phyloP scores from a whole-genome alignment of 2,329 filamentous ascomycete genomes.

The Epichloe typhina region DNA sequence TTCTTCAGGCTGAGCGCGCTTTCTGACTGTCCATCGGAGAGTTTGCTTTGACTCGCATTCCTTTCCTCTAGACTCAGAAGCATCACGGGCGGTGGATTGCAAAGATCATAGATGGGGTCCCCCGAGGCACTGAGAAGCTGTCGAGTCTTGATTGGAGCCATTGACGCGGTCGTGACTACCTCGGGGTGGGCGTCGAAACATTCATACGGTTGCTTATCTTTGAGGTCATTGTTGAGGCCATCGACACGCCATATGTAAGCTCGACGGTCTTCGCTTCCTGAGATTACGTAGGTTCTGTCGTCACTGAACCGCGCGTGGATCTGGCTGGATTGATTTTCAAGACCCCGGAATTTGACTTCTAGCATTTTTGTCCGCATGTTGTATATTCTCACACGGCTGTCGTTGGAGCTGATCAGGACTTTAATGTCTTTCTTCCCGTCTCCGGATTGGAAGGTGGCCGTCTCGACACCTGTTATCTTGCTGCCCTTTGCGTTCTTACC shows the following conservation, averaged over 20 bases:
- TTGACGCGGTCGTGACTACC: constrained; percentile 77
- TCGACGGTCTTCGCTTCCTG: constrained; percentile 82
- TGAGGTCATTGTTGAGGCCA: constrained; percentile 44
- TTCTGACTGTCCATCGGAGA: constrained; percentile 25
- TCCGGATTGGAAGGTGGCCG: constrained; percentile 41
- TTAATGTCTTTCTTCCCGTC: constrained; percentile 54
- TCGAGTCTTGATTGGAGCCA: constrained; percentile 68
- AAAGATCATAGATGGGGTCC: constrained; percentile 90
- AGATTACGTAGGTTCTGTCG: constrained; percentile 74
- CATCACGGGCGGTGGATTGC: constrained; percentile 84
- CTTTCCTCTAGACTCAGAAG: constrained; percentile 61
- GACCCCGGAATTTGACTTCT: constrained; percentile 81
- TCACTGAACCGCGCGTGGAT: constrained; percentile 84
- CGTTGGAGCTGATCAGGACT: constrained; percentile 84
- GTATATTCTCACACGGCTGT: constrained; percentile 83
- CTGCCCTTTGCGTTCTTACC: constrained; percentile 92
- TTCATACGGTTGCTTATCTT: constrained; percentile 73
- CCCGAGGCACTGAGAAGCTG: constrained; percentile 64
- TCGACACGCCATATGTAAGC: constrained; percentile 72
- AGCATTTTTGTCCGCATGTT: constrained; percentile 73
- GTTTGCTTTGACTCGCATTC: constrained; percentile 27
- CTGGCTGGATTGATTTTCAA: constrained; percentile 81
- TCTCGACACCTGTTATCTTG: constrained; percentile 91
- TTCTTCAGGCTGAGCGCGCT: constrained; percentile 22
- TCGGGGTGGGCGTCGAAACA: constrained; percentile 82